Conservation (phyloP, 352 stramenopile genomes). For the Globisporangium perplexum region DNA sequence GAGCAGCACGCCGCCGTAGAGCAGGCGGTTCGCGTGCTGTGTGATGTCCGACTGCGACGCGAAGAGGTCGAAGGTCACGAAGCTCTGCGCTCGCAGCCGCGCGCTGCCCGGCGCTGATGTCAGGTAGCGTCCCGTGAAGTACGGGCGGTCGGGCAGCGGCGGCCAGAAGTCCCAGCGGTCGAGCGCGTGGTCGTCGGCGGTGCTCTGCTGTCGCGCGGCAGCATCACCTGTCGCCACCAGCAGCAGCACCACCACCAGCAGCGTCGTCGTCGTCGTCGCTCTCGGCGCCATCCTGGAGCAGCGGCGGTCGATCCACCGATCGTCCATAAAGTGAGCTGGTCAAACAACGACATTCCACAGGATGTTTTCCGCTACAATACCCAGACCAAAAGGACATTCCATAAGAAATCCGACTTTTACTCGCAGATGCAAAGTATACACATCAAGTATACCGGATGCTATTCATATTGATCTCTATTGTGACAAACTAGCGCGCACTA, state of each 20-base stretch:
- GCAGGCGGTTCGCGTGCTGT: slow-evolving; percentile 21
- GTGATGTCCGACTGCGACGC: slow-evolving; percentile 17
- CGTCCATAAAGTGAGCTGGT: too few relatives aligned
- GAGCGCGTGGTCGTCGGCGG: background rate
- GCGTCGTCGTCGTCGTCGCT: too few relatives aligned
- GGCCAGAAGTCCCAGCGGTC: slow-evolving; percentile 67
- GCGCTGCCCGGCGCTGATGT: slow-evolving; percentile 39
- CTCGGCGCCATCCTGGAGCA: too few relatives aligned
- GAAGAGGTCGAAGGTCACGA: slow-evolving; percentile 60
- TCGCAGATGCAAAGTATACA: too few relatives aligned
- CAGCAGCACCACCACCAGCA: background rate
- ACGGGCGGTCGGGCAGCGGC: slow-evolving; percentile 27
- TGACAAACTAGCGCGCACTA: too few relatives aligned
- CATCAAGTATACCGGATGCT: too few relatives aligned
- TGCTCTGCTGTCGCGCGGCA: background rate
- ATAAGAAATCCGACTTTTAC: too few relatives aligned
- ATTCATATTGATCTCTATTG: too few relatives aligned
- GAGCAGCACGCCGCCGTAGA: slow-evolving; percentile 64
- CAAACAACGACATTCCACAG: too few relatives aligned
- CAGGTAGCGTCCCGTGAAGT: slow-evolving; percentile 60
- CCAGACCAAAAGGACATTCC: too few relatives aligned
- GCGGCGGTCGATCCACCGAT: too few relatives aligned
- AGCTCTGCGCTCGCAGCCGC: slow-evolving; percentile 39
- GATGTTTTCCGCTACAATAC: too few relatives aligned
- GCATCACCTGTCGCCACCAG: background rate